Conservation (phyloP, 2,329 filamentous ascomycete species). For the Pseudocercospora cruenta region DNA sequence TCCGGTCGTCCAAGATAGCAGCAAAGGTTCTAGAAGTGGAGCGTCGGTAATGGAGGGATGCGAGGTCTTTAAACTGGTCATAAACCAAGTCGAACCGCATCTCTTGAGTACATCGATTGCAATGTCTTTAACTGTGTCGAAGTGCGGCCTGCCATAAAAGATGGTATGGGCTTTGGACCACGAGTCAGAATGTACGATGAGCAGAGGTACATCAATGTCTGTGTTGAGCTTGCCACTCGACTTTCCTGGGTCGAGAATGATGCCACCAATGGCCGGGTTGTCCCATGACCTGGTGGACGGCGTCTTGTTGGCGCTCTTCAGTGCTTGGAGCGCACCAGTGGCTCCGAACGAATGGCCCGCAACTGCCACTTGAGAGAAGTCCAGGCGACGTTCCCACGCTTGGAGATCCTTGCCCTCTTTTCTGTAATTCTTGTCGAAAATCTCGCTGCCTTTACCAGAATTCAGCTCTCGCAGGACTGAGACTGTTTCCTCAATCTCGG, state of each 20-base stretch:
- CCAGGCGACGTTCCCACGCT: constrained; percentile 57
- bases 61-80: constrained; percentile 43
- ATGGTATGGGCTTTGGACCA: constrained; percentile 61
- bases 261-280: constrained; percentile 56
- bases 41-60: constrained; percentile 68
- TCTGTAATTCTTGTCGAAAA: constrained; percentile 49
- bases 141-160: constrained; percentile 66
- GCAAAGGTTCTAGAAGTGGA: constrained; percentile 62
- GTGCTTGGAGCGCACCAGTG: constrained; percentile 62
- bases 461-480: constrained; percentile 43
- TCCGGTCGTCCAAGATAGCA: constrained; percentile 63
- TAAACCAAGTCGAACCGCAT: constrained; percentile 45
- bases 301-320: constrained; percentile 52
- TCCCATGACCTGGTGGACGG: constrained; percentile 16
- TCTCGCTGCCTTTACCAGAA: constrained; percentile 36
- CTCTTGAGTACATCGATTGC: constrained; percentile 45
- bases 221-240: constrained; percentile 62
- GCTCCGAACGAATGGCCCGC: constrained; percentile 68
- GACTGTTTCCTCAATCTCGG: constrained; percentile 49
- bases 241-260: constrained; percentile 68
- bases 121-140: constrained; percentile 62
- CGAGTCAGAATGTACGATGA: constrained; percentile 65
- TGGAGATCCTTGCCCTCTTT: constrained; percentile 51
- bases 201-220: constrained; percentile 59
- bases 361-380: constrained; percentile 58